phyloP scores from a whole-genome alignment of 1,284 basidiomycete genomes.

The Pisolithus thermaeus region DNA sequence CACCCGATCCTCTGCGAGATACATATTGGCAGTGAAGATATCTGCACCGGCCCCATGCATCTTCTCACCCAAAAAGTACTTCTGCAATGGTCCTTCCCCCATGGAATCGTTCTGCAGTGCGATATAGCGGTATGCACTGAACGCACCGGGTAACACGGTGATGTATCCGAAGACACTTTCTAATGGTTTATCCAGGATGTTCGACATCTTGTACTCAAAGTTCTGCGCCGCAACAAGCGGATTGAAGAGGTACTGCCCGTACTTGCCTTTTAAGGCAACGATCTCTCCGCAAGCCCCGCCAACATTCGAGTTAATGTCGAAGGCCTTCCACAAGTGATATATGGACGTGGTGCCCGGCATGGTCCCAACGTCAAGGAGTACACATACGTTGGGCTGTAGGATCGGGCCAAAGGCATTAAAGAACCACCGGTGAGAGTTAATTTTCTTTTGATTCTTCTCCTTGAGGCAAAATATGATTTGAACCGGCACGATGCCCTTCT shows the following conservation, averaged over 20 bases:
- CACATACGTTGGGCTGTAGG: constrained; percentile 84
- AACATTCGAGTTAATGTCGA: constrained; percentile 93
- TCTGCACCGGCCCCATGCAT: constrained; percentile 86
- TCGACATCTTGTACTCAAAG: constrained; percentile 97
- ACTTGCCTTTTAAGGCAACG: constrained; percentile 85
- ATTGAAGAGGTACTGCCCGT: constrained; percentile 71
- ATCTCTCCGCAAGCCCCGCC: constrained; percentile 98
- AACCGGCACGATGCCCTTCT: constrained; percentile 79
- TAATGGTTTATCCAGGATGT: constrained; percentile 87
- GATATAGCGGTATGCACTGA: constrained; percentile 89
- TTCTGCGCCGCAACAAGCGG: constrained; percentile 89
- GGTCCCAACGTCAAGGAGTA: constrained; percentile 93
- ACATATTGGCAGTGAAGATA: constrained; percentile 95
- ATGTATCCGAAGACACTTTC: constrained; percentile 89
- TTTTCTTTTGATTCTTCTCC: constrained; percentile 89
- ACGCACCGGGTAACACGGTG: constrained; percentile 88
- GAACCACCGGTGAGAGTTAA: constrained; percentile 93
- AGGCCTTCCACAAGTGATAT: constrained; percentile 96
- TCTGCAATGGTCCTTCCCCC: constrained; percentile 85
- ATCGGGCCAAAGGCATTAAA: constrained; percentile 83
- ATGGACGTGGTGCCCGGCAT: constrained; percentile 86
- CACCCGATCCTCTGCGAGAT: constrained; percentile 84
- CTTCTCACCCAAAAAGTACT: constrained; percentile 94
- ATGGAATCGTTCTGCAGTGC: constrained; percentile 81
- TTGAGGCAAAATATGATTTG: constrained; percentile 95